A percentile compares a stretch with the other conserved stretches of the same genome.
These are phyloP conservation scores for Chrysopogon serrulatus DNA, from an alignment of 176 grass and related monocot species.

Conservation along the genomic window DNA sequence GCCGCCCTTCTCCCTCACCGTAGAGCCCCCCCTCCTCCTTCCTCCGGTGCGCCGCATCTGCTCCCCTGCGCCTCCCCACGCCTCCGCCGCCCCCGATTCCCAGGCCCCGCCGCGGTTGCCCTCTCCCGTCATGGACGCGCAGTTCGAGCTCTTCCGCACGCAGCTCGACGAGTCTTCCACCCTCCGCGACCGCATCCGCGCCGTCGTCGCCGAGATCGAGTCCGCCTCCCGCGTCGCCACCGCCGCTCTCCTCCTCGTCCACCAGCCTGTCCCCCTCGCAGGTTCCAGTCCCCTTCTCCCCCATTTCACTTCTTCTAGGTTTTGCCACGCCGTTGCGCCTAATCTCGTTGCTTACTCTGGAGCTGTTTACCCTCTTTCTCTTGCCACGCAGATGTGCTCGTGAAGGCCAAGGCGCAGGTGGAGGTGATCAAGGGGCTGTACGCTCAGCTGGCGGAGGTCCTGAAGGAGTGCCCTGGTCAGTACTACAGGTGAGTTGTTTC, in stretches of 20 bases:
- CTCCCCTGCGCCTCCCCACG: not conserved
- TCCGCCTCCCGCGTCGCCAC: slow-evolving; percentile 59
- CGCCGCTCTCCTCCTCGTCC: slow-evolving; percentile 80
- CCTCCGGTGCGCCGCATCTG: slow-evolving; percentile 30
- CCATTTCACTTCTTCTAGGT: slow-evolving; percentile 15
- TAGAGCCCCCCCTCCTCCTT: not conserved
- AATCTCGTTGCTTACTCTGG: not conserved
- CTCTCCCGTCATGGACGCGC: slow-evolving; percentile 63
- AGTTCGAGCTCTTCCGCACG: slow-evolving; percentile 75
- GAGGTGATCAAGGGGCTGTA: slow-evolving; percentile 71
- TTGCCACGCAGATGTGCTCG: slow-evolving; percentile 63
- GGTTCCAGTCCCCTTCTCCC: slow-evolving; percentile 7
- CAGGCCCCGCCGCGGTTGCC: not conserved
- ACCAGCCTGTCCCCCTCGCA: slow-evolving; percentile 63
- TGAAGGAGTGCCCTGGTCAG: slow-evolving; percentile 73
- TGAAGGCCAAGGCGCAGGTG: slow-evolving; percentile 73
- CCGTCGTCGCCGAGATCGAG: slow-evolving; percentile 75
- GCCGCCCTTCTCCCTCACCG: not conserved
- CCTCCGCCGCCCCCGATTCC: not conserved
- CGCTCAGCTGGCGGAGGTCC: slow-evolving; percentile 56
- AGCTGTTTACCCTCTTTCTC: not conserved
- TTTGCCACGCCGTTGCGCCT: not conserved
- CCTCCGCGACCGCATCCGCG: slow-evolving; percentile 63
- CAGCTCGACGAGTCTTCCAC: slow-evolving; percentile 79
- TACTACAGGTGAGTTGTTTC: slow-evolving; percentile 65